These are phyloP conservation scores for Silybum marianum DNA, from an alignment of 129 eudicot species.

Conservation along the genomic window DNA sequence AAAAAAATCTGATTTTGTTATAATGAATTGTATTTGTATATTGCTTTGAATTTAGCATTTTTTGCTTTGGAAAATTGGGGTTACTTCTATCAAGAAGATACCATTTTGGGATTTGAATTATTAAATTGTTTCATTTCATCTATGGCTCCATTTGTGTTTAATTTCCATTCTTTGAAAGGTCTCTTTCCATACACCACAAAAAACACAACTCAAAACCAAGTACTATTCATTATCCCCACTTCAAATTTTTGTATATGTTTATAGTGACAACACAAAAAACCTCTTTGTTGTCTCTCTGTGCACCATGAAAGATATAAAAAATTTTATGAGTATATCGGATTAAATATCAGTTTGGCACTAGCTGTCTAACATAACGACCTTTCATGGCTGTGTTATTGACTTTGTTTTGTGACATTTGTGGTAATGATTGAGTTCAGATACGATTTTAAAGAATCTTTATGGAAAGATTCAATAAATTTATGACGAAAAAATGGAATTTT, in stretches of 20 bases:
- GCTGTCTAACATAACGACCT: background rate
- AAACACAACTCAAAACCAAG: conserved; percentile 37
- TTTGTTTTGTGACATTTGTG: background rate
- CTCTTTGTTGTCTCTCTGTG: conserved; percentile 15
- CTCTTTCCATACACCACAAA: conserved; percentile 34
- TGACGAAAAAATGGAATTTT: background rate
- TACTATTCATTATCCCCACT: conserved; percentile 31
- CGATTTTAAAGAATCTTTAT: background rate
- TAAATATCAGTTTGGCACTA: conserved; percentile 1
- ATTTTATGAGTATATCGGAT: background rate
- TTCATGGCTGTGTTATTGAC: background rate
- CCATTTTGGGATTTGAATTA: conserved; percentile 14
- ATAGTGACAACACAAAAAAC: conserved; percentile 30
- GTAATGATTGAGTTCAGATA: background rate
- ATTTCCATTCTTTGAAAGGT: conserved; percentile 29
- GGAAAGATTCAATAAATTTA: background rate
- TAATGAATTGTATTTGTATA: background rate
- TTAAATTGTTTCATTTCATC: conserved; percentile 17
- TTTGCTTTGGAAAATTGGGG: background rate
- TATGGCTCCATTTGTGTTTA: conserved; percentile 23
- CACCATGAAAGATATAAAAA: background rate
- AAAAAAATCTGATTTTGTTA: too few relatives aligned
- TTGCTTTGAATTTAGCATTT: background rate
- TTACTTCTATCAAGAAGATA: background rate
- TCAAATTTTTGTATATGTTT: conserved; percentile 21